Evolutionary conservation across 2,329 filamentous ascomycete species (phyloP), one percentile per base, ranked within the genome.

Genomic region (Phoma sp.): DNA sequence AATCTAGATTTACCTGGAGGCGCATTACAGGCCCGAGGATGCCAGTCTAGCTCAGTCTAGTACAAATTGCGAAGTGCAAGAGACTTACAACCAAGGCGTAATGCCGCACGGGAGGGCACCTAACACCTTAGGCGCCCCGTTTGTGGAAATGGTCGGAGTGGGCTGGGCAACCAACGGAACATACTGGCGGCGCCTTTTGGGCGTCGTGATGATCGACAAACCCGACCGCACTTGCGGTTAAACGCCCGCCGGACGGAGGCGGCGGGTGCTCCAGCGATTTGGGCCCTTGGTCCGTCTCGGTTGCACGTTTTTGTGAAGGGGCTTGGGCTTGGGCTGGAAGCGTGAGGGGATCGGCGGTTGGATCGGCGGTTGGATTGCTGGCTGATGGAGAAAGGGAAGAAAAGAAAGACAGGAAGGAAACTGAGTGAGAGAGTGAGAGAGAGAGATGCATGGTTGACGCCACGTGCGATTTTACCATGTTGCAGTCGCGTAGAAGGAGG

Each of bases 261-360:
- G 45, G 45, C 52, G 46, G 39, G 51, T 45, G 52, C 40, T 46
- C 52, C 46, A 55, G 36, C 52, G 40, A 44, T 41, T 50, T 55
- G 52, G 52, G 52, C 22, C 8, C 43, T 22, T 45, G 29, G 7
- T 55, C 46, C 46, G 52, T 55, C 45, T 17, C 17, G 17, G 40
- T 15, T 35, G 4, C n/a, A 35, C 32, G 32, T 35, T 35, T 35
- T 35, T 2, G 29, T 24, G 31, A 29, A 52, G 8, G 4, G 29
- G 10, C 31, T 17, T 17, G 17, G 17, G 17, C 17, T 17, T 17
- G 17, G 17, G 13, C 38, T 19, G n/a, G 21, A 48, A 32, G 6
- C 15, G 13, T 22, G 15, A 6, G 6, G 13, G 4, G 51, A 54
- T 54, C 44, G 39, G 35, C 44, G 19, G 12, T 2, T 29, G 13